Evolutionary conservation across 306 rosid genomes (phyloP), one percentile per base, ranked within the genome.

Genomic region (Cicer bijugum): DNA sequence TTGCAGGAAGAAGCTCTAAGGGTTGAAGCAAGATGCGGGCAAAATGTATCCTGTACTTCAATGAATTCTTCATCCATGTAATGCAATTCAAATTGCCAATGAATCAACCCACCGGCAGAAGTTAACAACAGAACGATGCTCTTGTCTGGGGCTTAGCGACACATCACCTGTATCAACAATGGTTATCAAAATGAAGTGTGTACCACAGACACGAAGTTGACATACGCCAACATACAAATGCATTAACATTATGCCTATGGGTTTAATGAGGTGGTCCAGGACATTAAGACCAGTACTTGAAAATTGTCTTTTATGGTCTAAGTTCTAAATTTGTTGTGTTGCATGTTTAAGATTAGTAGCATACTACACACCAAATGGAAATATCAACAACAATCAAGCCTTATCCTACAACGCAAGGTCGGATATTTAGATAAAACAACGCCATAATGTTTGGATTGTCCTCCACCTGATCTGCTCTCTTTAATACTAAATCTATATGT

Each of bases 21-120:
- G 56, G 8, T 12, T 33, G 40, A 71, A 75, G 51, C 16, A 10
- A 39, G 61, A 37, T 39, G 20, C 56, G 60, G 57, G 23, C 52
- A n/a, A 55, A 35, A 68, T 45, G 35, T 56, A 44, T 28, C 23
- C 15, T 4, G 28, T 7, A 12, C 71, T 12, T 19, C 33, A 78
- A 48, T 53, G 51, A 67, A 72, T 70, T 69, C 67, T 45, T 78
- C 48, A 61, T 46, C 51, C 67, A 23, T 48, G 35, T 56, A 19
- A 56, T 56, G 14, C n/a, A 76, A 55, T 81, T 67, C 62, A 45
- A 67, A 67, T 55, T 11, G 82, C 75, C 65, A 45, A 56, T 48
- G 69, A 16, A 9, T 46, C 69, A 47, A 59, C 67, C 75, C 8
- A 42, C 38, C 44, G 14, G 67, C 23, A 51, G 35, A 58, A 28